A percentile compares a stretch with the other conserved stretches of the same genome.
These are phyloP conservation scores for Candida parachauliodes DNA, from an alignment of 805 yeast species.

Conservation along the genomic window DNA sequence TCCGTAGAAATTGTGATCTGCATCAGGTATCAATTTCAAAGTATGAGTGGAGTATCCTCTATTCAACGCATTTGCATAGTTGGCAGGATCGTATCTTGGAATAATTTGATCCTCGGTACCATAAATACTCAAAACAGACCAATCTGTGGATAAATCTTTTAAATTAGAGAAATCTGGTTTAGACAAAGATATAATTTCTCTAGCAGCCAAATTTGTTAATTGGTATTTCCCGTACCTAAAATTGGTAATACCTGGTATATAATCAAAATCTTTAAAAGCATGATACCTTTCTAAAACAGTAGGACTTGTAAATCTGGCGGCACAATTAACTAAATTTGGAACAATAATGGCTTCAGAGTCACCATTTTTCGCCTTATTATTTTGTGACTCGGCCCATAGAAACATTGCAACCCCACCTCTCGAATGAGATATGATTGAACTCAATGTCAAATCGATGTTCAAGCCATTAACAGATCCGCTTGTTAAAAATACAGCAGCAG, in stretches of 20 bases:
- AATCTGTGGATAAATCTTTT: constrained; percentile 38
- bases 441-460: constrained; percentile 43
- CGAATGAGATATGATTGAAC: constrained; percentile 71
- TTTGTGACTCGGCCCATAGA: constrained; percentile 57
- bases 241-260: constrained; percentile 9
- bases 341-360: constrained; percentile 40
- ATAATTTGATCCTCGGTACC: constrained; percentile 68
- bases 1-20: constrained; percentile 83
- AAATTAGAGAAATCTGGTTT: constrained; percentile 43
- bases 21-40: constrained; percentile 56
- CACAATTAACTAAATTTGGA: constrained; percentile 67
- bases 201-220: constrained; percentile 39
- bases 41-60: constrained; percentile 48
- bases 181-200: constrained; percentile 52
- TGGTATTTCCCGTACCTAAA: constrained; percentile 50
- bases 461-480: constrained; percentile 31
- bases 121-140: constrained; percentile 62
- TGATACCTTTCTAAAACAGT: constrained; percentile 43
- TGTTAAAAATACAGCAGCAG: constrained; percentile 25
- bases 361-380: constrained; percentile 26
- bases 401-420: constrained; percentile 77
- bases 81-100: constrained; percentile 59
- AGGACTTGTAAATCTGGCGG: constrained; percentile 61
- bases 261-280: constrained; percentile 16
- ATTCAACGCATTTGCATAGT: constrained; percentile 54